Percentiles rank a stretch among this genome's conserved stretches.
Conservation (phyloP, 129 eudicot species). For the carrot (Daucus carota) region DNA sequence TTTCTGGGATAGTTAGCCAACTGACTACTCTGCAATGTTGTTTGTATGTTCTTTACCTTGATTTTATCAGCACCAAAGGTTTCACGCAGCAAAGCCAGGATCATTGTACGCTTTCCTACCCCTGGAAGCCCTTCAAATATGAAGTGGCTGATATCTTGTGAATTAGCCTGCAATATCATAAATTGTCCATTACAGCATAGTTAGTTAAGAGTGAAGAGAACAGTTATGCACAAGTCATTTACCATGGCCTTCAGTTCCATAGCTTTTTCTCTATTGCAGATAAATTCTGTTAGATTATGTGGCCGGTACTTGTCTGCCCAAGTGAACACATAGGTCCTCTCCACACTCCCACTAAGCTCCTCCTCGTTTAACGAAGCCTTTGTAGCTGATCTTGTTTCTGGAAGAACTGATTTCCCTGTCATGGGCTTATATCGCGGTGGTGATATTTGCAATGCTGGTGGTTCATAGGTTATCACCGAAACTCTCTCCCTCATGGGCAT, state of each 20-base stretch:
- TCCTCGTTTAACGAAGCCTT: conserved; percentile 14
- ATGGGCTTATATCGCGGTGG: conserved; percentile 13
- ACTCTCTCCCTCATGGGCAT: conserved; percentile 93
- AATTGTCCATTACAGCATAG: background rate
- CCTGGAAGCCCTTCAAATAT: conserved; percentile 83
- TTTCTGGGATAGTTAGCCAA: background rate
- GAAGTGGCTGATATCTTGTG: conserved; percentile 41
- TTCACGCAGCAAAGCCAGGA: conserved; percentile 68
- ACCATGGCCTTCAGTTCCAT: conserved; percentile 37
- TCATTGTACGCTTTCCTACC: conserved; percentile 90
- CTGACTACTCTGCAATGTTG: background rate
- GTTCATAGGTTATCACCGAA: conserved; percentile 12
- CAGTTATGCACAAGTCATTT: background rate
- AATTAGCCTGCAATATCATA: conserved; percentile 26
- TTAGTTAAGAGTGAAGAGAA: background rate
- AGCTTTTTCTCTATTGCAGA: conserved; percentile 57
- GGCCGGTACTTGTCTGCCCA: conserved; percentile 79
- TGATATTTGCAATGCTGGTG: conserved; percentile 11
- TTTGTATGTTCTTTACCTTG: conserved; percentile 32
- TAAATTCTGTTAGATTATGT: conserved; percentile 35
- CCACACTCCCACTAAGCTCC: conserved; percentile 23
- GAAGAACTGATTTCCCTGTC: conserved; percentile 12
- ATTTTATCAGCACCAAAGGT: conserved; percentile 47
- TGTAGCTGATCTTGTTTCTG: conserved; percentile 13
- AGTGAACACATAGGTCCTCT: conserved; percentile 22